These are phyloP conservation scores for Tolypocladium cylindrosporum DNA, from an alignment of 2,329 filamentous ascomycete species.

Conservation along the genomic window DNA sequence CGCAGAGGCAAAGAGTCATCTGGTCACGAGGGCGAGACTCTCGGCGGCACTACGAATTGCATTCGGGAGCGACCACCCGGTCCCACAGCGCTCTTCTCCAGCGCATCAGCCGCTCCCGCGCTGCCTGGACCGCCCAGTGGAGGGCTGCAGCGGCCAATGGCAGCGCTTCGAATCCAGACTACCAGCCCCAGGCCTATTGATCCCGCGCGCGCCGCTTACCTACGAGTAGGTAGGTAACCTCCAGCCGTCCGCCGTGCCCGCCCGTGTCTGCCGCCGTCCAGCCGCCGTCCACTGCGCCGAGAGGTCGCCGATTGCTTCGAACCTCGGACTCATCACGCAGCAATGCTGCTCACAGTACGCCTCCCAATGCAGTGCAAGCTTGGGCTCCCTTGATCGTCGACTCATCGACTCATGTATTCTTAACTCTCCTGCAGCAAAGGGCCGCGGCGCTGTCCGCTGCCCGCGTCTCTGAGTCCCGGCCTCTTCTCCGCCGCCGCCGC, in stretches of 20 bases:
- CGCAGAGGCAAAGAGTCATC: too few relatives aligned
- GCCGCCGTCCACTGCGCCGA: background rate
- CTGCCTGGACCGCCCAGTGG: too few relatives aligned
- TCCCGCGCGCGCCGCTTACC: background rate
- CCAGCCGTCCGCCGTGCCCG: background rate
- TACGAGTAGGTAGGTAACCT: background rate
- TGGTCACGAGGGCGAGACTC: too few relatives aligned
- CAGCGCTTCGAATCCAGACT: background rate
- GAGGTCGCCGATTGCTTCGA: background rate
- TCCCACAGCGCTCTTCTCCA: too few relatives aligned
- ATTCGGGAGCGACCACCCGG: too few relatives aligned
- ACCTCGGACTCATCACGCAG: background rate
- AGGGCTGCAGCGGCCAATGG: background rate
- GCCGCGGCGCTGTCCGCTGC: background rate
- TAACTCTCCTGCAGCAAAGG: background rate
- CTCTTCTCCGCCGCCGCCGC: conserved; percentile 43
- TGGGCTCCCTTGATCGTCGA: background rate
- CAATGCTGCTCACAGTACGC: background rate
- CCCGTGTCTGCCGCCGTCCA: background rate
- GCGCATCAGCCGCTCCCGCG: too few relatives aligned
- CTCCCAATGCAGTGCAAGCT: too few relatives aligned
- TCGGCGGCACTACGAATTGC: too few relatives aligned
- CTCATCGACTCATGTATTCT: background rate
- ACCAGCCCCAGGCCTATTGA: background rate
- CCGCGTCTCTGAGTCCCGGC: conserved; percentile 24